These are phyloP conservation scores for Rutstroemia sp. DNA, from an alignment of 2,329 filamentous ascomycete genomes.

Conservation along the genomic window DNA sequence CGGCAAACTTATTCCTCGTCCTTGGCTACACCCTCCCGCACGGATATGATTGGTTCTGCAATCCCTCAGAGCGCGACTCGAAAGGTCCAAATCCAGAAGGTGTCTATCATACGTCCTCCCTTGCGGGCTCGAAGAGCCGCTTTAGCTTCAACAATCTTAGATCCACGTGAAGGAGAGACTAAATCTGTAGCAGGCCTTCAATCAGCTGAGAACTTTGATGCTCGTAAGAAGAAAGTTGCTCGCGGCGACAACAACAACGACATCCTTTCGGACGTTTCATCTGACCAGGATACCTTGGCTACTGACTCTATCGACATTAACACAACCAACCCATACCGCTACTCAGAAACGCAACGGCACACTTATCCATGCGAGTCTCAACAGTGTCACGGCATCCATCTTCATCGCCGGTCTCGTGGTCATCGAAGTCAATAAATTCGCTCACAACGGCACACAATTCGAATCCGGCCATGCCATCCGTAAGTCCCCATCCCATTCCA, in stretches of 20 bases:
- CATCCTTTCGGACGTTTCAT: neutral
- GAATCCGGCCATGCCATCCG: conserved; percentile 69
- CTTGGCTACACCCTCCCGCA: neutral
- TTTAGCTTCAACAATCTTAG: neutral
- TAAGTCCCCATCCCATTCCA: too few relatives aligned
- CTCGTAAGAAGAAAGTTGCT: neutral
- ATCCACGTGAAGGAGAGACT: neutral
- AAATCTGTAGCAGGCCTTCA: neutral
- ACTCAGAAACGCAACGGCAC: conserved; percentile 62
- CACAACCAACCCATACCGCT: conserved; percentile 75
- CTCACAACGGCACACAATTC: conserved; percentile 62
- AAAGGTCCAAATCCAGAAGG: neutral
- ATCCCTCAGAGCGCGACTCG: neutral
- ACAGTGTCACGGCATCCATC: conserved; percentile 46
- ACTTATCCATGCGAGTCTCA: conserved; percentile 61
- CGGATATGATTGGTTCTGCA: neutral
- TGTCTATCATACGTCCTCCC: neutral
- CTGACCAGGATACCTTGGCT: neutral
- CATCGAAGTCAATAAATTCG: conserved; percentile 80
- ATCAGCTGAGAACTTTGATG: neutral
- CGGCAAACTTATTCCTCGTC: neutral
- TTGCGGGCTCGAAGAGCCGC: neutral
- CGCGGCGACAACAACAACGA: neutral
- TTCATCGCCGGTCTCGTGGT: conserved; percentile 58
- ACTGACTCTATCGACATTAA: neutral